Conservation (phyloP, 1,284 basidiomycete genomes). For the Leccinum subrobustum region DNA sequence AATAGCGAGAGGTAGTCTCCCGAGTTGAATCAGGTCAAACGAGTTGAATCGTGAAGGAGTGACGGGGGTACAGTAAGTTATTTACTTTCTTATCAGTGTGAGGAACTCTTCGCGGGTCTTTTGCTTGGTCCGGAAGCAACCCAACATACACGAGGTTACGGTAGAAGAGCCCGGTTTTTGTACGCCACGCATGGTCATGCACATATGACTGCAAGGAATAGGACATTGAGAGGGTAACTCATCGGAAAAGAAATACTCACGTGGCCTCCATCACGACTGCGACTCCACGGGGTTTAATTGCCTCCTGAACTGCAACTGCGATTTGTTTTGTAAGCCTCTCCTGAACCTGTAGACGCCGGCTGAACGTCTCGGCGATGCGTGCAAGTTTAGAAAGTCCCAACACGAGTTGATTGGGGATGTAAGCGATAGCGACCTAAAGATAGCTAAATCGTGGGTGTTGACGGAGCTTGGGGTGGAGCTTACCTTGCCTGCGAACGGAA, state of each 20-base stretch:
- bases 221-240: conserved; percentile 15
- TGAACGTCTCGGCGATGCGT: conserved; percentile 97
- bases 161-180: conserved; percentile 97
- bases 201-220: conserved; percentile 77
- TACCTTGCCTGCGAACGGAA: conserved; percentile 98
- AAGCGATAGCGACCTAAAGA: conserved; percentile 72
- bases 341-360: conserved; percentile 94
- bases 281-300: conserved; percentile 96
- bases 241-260: conserved; percentile 48
- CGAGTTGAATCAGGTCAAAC: conserved; percentile 38
- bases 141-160: conserved; percentile 98
- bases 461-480: conserved; percentile 31
- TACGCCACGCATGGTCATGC: conserved; percentile 99
- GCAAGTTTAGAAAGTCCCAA: conserved; percentile 98
- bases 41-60: conserved; percentile 37
- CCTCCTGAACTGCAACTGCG: conserved; percentile 95
- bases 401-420: conserved; percentile 95
- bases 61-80: conserved; percentile 10
- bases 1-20: conserved; percentile 16
- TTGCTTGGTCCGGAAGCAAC: conserved; percentile 94
- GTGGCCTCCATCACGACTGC: conserved; percentile 99
- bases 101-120: conserved; percentile 97
- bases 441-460: conserved; percentile 16
- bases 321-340: conserved; percentile 98
- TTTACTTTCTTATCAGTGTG: conserved; percentile 67